Base-by-base conservation (phyloP, 2,329 filamentous ascomycete species). In the Paracorniculantispora psalliotae region DNA sequence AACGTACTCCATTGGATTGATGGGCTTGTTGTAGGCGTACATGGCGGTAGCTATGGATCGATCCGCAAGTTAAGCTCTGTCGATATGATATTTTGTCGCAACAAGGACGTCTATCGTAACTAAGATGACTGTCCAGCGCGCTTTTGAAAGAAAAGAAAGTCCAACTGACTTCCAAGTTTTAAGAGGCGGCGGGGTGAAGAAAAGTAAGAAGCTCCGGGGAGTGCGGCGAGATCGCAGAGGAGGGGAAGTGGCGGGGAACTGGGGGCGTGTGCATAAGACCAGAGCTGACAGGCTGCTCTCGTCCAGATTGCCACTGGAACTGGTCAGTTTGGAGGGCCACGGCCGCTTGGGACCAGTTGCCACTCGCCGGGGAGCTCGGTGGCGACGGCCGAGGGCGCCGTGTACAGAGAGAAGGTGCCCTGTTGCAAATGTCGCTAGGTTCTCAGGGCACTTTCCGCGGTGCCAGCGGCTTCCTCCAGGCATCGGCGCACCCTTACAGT, bases 1-100 rank as follows among this genome's bases (percentile, higher is more conserved):
- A 28, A 68, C 73, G 69, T 65, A 75, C 73, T 74, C 71, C 70
- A 75, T 69, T 64, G 67, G 66, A 67, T 66, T 70, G 61, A 75
- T 72, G 63, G 71, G 69, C 60, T 74, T 73, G 57, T 73, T 71
- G 65, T 71, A 72, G 43, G 67, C 67, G 63, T 71, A 73, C 69
- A 72, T 72, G 64, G 59, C 63, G 64, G 39, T 21, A 19, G 39
- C 21, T 23, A 15, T 6, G 33, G 33, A 39, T 17, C 35, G 23
- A 12, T 33, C 33, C n/a, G 23, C 35, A 3, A 28, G 19, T 13
- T 12, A n/a, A 7, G 30, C 21, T 21, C 21, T 26, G 9, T 0
- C 12, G 30, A 30, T 23, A 10, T 23, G 8, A 21, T 26, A 6
- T 12, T 7, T 37, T n/a, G 21, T 21, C 13, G 30, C 3, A 15